Evolutionary conservation across 2,329 filamentous ascomycete genomes (phyloP).

Genomic region (Ascosphaera apis): DNA sequence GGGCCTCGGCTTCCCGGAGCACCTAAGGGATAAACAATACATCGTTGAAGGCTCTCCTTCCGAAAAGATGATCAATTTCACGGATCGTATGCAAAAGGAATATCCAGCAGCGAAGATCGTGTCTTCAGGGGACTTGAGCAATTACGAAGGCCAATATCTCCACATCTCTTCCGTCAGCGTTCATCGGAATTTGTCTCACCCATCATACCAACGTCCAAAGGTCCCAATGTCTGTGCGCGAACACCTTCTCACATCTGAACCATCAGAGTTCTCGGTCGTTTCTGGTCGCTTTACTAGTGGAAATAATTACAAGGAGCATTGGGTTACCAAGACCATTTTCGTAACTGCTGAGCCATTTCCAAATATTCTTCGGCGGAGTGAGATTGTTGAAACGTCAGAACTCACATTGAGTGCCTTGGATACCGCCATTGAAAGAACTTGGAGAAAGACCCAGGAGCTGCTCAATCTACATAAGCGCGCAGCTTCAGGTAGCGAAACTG

Average conservation of each 20-base stretch:
- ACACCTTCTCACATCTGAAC: constrained; percentile 56
- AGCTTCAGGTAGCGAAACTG: constrained; percentile 46
- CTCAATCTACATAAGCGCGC: constrained; percentile 50
- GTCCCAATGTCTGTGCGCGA: constrained; percentile 69
- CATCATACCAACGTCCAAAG: constrained; percentile 69
- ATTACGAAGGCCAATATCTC: constrained; percentile 76
- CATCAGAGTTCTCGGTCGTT: constrained; percentile 57
- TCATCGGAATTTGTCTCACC: constrained; percentile 60
- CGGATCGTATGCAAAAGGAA: constrained; percentile 76
- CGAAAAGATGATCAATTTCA: constrained; percentile 61
- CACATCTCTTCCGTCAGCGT: constrained; percentile 60
- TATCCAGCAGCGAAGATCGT: constrained; percentile 70
- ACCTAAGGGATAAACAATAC: constrained; percentile 70
- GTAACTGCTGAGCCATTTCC: constrained; percentile 71
- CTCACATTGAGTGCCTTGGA: constrained; percentile 51
- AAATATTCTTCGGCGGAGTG: constrained; percentile 69
- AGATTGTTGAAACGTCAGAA: constrained; percentile 49
- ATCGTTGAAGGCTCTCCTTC: constrained; percentile 64
- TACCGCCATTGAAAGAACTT: constrained; percentile 74
- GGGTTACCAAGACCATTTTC: constrained; percentile 64
- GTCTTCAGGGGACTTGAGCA: constrained; percentile 44
- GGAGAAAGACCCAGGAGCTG: constrained; percentile 77
- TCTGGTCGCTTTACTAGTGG: constrained; percentile 46
- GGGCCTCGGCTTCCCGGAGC: constrained; percentile 65
- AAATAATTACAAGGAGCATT: constrained; percentile 44